Evolutionary conservation across 2,329 filamentous ascomycete genomes (phyloP).

Genomic region (Colletotrichum liriopes): DNA sequence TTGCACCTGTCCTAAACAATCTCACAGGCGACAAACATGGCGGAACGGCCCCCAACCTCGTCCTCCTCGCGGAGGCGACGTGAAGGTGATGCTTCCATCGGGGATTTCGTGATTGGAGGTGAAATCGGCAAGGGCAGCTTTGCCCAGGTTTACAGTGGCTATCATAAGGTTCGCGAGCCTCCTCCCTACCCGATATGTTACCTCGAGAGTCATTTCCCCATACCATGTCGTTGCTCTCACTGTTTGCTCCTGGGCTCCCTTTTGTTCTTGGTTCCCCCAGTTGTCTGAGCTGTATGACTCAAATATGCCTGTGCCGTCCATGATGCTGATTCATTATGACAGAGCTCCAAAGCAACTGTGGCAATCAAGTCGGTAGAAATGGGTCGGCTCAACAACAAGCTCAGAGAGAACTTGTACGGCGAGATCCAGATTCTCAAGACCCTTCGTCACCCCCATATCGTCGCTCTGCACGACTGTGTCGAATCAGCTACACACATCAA

Average conservation of each 20-base stretch:
- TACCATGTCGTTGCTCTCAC: background rate
- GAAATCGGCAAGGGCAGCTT: constrained; percentile 99
- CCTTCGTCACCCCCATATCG: constrained; percentile 95
- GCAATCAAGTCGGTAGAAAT: constrained; percentile 98
- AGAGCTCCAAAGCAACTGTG: constrained; percentile 86
- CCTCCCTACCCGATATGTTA: constrained; percentile 44
- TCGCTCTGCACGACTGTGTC: constrained; percentile 94
- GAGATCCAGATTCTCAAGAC: constrained; percentile 97
- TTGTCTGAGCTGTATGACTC: constrained; percentile 1
- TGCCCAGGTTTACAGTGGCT: constrained; percentile 92
- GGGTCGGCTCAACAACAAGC: constrained; percentile 91
- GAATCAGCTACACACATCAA: constrained; percentile 92
- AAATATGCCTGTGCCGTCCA: constrained; percentile 10
- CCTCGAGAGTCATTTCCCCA: constrained; percentile 17
- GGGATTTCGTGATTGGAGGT: constrained; percentile 85
- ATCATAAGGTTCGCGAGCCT: constrained; percentile 78
- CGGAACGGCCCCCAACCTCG: constrained; percentile 56
- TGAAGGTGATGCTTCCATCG: constrained; percentile 60
- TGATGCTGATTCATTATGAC: constrained; percentile 35
- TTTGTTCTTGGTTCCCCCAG: background rate
- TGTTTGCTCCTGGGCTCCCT: background rate
- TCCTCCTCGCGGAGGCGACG: constrained; percentile 53
- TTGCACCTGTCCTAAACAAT: constrained; percentile 52
- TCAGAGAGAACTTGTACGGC: constrained; percentile 94
- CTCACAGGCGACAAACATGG: constrained; percentile 55